A percentile compares a stretch with the other conserved stretches of the same genome.
These are phyloP conservation scores for Leccinum pachyderme DNA, from an alignment of 1,284 basidiomycete species.

Conservation along the genomic window DNA sequence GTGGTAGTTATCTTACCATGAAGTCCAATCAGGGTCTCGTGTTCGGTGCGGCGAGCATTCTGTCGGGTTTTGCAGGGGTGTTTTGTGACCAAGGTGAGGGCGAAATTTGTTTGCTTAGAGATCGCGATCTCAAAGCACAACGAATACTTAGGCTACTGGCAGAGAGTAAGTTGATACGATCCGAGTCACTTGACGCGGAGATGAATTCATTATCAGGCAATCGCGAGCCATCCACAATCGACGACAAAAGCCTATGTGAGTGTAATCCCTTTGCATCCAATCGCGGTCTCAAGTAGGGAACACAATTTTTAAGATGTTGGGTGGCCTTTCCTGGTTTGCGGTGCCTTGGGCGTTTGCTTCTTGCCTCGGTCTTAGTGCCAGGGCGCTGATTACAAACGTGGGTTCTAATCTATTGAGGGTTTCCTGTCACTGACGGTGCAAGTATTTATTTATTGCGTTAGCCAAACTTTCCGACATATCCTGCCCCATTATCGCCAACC, in stretches of 20 bases:
- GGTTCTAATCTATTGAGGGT: constrained; percentile 1
- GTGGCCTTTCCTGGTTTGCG: constrained; percentile 62
- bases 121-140: neutral
- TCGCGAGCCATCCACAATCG: constrained; percentile 47
- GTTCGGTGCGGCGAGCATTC: constrained; percentile 48
- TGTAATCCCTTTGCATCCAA: neutral
- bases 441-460: constrained; percentile 18
- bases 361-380: constrained; percentile 53
- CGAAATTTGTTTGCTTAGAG: neutral
- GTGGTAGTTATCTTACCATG: constrained; percentile 59
- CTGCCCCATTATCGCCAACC: constrained; percentile 45
- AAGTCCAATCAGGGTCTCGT: constrained; percentile 53
- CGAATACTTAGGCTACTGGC: constrained; percentile 48
- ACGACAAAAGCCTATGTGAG: constrained; percentile 51
- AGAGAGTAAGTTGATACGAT: constrained; percentile 36
- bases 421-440: neutral
- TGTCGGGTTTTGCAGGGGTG: constrained; percentile 47
- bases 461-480: constrained; percentile 54
- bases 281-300: neutral
- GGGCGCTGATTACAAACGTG: constrained; percentile 48
- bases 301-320: constrained; percentile 44
- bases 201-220: constrained; percentile 35
- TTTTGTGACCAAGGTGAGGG: constrained; percentile 49
- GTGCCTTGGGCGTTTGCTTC: constrained; percentile 60
- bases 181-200: neutral